phyloP scores from a whole-genome alignment of 164 flowering plant species.

The Magnolia kwangsiensis region DNA sequence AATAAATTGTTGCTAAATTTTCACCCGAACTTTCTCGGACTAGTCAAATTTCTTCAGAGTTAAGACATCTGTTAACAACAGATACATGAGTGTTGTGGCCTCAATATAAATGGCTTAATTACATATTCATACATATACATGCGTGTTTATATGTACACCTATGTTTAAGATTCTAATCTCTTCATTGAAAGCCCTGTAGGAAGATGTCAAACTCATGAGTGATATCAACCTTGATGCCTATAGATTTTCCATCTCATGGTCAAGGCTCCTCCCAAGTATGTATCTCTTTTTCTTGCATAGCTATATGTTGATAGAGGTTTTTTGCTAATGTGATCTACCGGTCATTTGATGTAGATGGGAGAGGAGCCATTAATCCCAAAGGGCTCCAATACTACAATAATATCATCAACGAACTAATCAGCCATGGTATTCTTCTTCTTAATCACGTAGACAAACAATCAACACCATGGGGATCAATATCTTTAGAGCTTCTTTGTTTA shows the following conservation, averaged over 20 bases:
- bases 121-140: too few species aligned
- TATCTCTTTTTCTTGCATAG: not conserved
- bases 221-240: slow-evolving; percentile 16
- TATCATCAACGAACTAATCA: slow-evolving; percentile 18
- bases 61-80: too few species aligned
- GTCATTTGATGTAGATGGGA: slow-evolving; percentile 10
- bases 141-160: too few species aligned
- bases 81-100: too few species aligned
- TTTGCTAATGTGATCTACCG: too few species aligned
- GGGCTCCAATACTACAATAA: slow-evolving; percentile 20
- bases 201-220: slow-evolving; percentile 21
- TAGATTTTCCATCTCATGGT: slow-evolving; percentile 26
- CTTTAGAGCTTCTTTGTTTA: too few species aligned
- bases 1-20: too few species aligned
- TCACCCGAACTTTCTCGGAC: too few species aligned
- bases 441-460: too few species aligned
- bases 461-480: too few species aligned
- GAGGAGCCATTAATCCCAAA: slow-evolving; percentile 18
- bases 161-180: not conserved
- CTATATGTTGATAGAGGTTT: not conserved
- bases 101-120: too few species aligned
- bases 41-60: too few species aligned
- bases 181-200: slow-evolving; percentile 10
- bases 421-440: slow-evolving; percentile 7
- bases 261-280: slow-evolving; percentile 21